phyloP scores from a whole-genome alignment of 148 eudicot species.

The Chenopodium berlandieri region DNA sequence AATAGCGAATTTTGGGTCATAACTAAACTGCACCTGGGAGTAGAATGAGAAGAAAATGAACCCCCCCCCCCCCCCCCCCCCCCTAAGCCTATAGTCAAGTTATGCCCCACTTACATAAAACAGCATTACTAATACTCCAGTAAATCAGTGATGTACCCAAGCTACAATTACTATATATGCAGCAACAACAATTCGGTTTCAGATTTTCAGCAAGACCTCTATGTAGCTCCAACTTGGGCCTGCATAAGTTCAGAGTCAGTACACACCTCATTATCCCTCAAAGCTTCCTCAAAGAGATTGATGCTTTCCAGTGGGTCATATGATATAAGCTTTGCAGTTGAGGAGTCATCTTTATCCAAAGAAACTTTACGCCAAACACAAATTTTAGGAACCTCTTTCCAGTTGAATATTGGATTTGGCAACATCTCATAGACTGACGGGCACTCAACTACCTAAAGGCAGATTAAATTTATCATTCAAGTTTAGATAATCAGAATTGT shows the following conservation, averaged over 20 bases:
- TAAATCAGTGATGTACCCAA: neutral
- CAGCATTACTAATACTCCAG: neutral
- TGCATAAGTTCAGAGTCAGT: constrained; percentile 1
- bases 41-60: neutral
- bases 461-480: neutral
- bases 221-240: neutral
- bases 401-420: constrained; percentile 72
- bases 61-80: neutral
- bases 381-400: constrained; percentile 75
- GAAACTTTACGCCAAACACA: constrained; percentile 64
- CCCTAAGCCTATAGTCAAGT: neutral
- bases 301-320: constrained; percentile 57
- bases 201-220: neutral
- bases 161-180: neutral
- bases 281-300: constrained; percentile 67
- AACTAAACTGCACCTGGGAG: too few species aligned
- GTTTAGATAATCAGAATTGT: too few species aligned
- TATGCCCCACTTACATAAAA: neutral
- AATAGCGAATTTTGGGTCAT: neutral
- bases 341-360: constrained; percentile 42
- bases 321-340: constrained; percentile 49
- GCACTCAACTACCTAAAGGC: constrained; percentile 72
- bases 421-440: constrained; percentile 95
- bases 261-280: constrained; percentile 80
- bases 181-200: neutral